Evolutionary conservation across 306 rosid species (phyloP).

Genomic region (Cucumis hystrix): DNA sequence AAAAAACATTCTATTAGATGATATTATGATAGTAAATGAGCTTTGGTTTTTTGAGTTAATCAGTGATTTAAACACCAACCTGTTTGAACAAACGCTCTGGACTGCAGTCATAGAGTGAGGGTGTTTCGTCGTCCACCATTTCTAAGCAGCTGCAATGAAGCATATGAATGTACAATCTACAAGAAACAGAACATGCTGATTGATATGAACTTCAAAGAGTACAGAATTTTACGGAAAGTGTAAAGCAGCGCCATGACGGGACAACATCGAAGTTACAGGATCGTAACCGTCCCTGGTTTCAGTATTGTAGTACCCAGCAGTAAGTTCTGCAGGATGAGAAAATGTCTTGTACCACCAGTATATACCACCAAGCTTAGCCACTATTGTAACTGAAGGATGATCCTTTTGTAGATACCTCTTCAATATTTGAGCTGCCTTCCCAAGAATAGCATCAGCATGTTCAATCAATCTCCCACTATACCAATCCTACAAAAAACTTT

Average conservation of each 20-base stretch:
- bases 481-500: conserved; percentile 19
- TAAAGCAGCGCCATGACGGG: conserved; percentile 26
- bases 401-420: conserved; percentile 14
- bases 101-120: conserved; percentile 12
- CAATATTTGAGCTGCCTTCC: conserved; percentile 20
- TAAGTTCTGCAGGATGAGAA: conserved; percentile 26
- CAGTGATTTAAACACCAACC: not conserved
- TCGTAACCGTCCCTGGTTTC: conserved; percentile 23
- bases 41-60: too few relatives aligned
- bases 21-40: too few relatives aligned
- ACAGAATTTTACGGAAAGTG: conserved; percentile 20
- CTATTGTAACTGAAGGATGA: conserved; percentile 12
- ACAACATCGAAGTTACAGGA: conserved; percentile 17
- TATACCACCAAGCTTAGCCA: conserved; percentile 27
- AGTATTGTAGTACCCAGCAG: conserved; percentile 28
- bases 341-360: conserved; percentile 23
- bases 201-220: not conserved
- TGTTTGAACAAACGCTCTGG: conserved; percentile 26
- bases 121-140: conserved; percentile 19
- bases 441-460: conserved; percentile 30
- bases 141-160: conserved; percentile 18
- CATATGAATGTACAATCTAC: conserved; percentile 3
- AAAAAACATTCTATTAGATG: too few relatives aligned
- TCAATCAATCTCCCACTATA: conserved; percentile 23
- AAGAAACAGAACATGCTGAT: not conserved